A percentile compares a stretch with the other conserved stretches of the same genome.
Conservation (phyloP, 495 filamentous ascomycete genomes). For the Xylaria curta region DNA sequence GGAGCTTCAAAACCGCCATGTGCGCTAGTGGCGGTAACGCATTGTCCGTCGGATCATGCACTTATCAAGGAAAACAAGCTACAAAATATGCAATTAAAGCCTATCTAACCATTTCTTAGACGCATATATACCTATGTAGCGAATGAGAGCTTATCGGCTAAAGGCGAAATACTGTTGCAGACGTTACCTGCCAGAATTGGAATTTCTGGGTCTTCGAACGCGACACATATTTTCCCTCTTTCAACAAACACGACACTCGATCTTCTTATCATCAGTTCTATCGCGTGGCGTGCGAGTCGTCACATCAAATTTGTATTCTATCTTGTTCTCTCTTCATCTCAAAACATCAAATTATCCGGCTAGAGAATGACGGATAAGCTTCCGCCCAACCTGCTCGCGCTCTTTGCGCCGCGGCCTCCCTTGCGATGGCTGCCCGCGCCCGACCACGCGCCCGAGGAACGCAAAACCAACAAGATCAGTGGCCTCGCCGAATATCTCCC, state of each 20-base stretch:
- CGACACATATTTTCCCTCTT: conserved; percentile 35
- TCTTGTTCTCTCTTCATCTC: not conserved
- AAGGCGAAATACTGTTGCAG: not conserved
- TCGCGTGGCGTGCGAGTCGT: conserved; percentile 14
- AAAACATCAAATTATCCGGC: not conserved
- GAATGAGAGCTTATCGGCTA: not conserved
- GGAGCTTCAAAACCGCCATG: not conserved
- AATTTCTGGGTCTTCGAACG: conserved; percentile 27
- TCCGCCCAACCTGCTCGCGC: conserved; percentile 86
- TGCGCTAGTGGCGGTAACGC: conserved; percentile 2
- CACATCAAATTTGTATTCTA: not conserved
- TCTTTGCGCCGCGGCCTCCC: conserved; percentile 92
- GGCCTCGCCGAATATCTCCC: conserved; percentile 78
- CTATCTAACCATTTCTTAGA: too few relatives aligned
- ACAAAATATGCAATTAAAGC: not conserved
- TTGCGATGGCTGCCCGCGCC: conserved; percentile 85
- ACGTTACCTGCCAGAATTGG: not conserved
- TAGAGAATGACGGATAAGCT: conserved; percentile 90
- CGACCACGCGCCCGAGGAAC: conserved; percentile 84
- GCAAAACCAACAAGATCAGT: conserved; percentile 71
- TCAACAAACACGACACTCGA: conserved; percentile 32
- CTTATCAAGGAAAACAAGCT: not conserved
- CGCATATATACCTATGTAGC: not conserved
- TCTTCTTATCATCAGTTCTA: conserved; percentile 3
- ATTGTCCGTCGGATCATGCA: not conserved